phyloP scores from a whole-genome alignment of 2,329 filamentous ascomycete species.

The Dactylella cylindrospora region DNA sequence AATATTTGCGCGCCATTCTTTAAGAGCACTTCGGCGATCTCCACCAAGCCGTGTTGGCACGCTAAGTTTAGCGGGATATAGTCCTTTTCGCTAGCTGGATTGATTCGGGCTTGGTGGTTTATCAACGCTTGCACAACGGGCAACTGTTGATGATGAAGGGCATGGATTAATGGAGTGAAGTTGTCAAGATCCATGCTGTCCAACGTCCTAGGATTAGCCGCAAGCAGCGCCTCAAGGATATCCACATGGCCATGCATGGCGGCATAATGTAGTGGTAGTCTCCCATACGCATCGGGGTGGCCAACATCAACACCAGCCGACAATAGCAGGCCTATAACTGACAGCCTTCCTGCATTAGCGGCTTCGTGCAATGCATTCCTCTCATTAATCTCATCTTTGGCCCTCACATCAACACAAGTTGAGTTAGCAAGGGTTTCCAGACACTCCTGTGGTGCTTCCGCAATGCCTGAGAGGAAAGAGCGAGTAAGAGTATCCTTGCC shows the following conservation, averaged over 20 bases:
- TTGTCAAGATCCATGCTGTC: conserved; percentile 93
- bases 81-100: conserved; percentile 81
- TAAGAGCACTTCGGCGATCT: conserved; percentile 81
- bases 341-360: conserved; percentile 84
- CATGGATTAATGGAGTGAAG: conserved; percentile 92
- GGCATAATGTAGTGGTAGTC: conserved; percentile 91
- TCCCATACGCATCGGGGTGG: conserved; percentile 86
- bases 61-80: conserved; percentile 93
- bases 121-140: conserved; percentile 79
- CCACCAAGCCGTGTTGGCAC: conserved; percentile 85
- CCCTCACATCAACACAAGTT: conserved; percentile 80
- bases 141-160: conserved; percentile 83
- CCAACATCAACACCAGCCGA: conserved; percentile 72
- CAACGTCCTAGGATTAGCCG: conserved; percentile 71
- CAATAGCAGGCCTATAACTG: conserved; percentile 76
- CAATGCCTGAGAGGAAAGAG: conserved; percentile 85
- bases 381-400: conserved; percentile 96
- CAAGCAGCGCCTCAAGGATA: conserved; percentile 74
- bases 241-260: conserved; percentile 89
- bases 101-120: conserved; percentile 74
- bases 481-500: conserved; percentile 77
- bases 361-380: conserved; percentile 94
- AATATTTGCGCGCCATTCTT: conserved; percentile 77
- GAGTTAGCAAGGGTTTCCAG: conserved; percentile 77
- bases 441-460: conserved; percentile 76